Base-by-base conservation (phyloP, 306 rosid species). In the Cucurbita argyrosperma region DNA sequence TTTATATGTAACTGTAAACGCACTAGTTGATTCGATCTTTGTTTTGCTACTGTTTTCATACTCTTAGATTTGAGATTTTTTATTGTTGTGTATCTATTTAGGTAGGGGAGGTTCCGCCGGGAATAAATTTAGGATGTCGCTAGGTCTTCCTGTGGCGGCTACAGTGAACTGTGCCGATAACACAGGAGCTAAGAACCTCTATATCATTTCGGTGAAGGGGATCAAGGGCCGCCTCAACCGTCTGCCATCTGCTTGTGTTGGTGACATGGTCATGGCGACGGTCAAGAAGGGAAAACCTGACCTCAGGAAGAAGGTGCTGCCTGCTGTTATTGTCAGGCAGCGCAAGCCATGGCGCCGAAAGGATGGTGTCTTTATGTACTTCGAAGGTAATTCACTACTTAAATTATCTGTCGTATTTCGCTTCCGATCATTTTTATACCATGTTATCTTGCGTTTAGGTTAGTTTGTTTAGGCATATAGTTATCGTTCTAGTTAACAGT, bases 211-310 rank as follows among this genome's bases (percentile, higher is more conserved):
- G 0, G 96, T 93, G 50, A 93, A 93, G 78, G 96, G 96, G 4
- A 93, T 93, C 81, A 93, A 93, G 76, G 98, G 98, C 9, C 80
- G 92, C 1, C 80, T 93, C 8, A 88, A 93, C 74, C 91, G 96
- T 54, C 83, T 93, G 59, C 98, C 98, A 1, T 93, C 96, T 0
- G 98, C 98, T 5, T 93, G 96, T 62, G 98, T 87, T 7, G 98
- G 98, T 0, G 96, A 93, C 81, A 93, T 93, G 96, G 98, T 93
- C 3, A 93, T 88, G 96, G 98, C 98, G 23, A 93, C 98, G 35
- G 96, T 90, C 6, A 93, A 93, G 89, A 90, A 93, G 46, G 96
- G 96, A 2, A 92, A 92, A 69, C 96, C 98, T 0, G 96, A 92
- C 76, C 96, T 92, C 16, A 84, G 96, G 76, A 92, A 92, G 84